Evolutionary conservation across 2,329 filamentous ascomycete species (phyloP).

Genomic region (Pyrenochaeta sp.): DNA sequence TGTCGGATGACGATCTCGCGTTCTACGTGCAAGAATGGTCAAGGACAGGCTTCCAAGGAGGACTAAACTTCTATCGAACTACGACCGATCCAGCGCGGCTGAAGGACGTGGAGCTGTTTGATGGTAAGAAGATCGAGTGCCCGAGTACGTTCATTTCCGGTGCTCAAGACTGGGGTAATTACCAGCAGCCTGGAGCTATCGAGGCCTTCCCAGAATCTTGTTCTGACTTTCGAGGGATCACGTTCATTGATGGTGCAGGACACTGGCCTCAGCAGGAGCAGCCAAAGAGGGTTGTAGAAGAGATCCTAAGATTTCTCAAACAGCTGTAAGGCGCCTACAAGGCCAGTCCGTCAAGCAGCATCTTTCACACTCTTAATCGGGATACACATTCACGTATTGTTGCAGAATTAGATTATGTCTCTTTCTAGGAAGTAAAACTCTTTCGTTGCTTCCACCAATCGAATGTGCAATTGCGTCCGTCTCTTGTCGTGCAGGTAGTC

Average conservation of each 20-base stretch:
- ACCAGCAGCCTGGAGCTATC: slow-evolving; percentile 70
- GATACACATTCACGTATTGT: no score
- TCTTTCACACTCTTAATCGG: no score
- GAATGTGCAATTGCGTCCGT: neutral
- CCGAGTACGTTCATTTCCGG: slow-evolving; percentile 70
- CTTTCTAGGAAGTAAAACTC: no score
- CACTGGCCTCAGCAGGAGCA: slow-evolving; percentile 77
- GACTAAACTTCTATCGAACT: slow-evolving; percentile 73
- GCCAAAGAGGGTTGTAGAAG: slow-evolving; percentile 61
- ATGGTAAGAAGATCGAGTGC: slow-evolving; percentile 68
- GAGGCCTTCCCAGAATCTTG: slow-evolving; percentile 65
- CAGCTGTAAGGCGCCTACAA: slow-evolving; percentile 3
- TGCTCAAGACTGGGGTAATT: slow-evolving; percentile 71
- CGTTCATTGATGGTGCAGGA: slow-evolving; percentile 67
- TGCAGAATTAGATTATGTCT: no score
- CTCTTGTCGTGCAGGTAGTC: neutral
- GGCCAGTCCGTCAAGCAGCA: neutral
- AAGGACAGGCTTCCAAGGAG: slow-evolving; percentile 71
- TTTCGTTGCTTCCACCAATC: neutral
- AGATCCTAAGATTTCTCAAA: slow-evolving; percentile 56
- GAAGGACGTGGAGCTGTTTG: slow-evolving; percentile 66
- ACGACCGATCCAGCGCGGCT: slow-evolving; percentile 60
- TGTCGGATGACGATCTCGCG: slow-evolving; percentile 64
- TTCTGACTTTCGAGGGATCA: slow-evolving; percentile 61
- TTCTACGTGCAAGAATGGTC: slow-evolving; percentile 69